Percentiles rank a stretch among this genome's conserved stretches.
phyloP scores from a whole-genome alignment of 139 green algal species.

The Coelastrella sp. region DNA sequence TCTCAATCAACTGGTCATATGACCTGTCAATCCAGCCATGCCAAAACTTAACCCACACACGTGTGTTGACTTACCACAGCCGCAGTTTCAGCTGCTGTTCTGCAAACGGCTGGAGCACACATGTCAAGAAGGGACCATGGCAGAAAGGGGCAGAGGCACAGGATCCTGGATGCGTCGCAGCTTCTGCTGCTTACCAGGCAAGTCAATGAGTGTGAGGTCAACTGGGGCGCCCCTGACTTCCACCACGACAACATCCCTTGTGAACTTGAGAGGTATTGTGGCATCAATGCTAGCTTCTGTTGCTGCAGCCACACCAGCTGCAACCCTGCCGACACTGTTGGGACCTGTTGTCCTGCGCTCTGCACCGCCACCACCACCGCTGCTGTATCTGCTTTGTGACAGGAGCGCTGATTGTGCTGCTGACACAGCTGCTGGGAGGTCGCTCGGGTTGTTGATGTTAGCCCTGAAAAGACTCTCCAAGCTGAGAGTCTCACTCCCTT shows the following conservation, averaged over 20 bases:
- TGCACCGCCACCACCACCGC: background rate
- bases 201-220: constrained; percentile 43
- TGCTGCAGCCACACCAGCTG: constrained; percentile 16
- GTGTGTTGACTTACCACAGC: no score
- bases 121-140: no score
- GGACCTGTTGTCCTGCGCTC: background rate
- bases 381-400: background rate
- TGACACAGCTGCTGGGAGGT: constrained; percentile 25
- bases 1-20: background rate
- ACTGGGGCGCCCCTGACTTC: constrained; percentile 36
- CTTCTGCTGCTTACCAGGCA: constrained; percentile 18
- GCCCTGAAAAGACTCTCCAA: constrained; percentile 15
- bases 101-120: no score
- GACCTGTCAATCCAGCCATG: background rate
- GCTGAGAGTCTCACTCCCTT: background rate
- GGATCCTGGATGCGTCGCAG: background rate
- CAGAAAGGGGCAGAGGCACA: no score
- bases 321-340: constrained; percentile 19
- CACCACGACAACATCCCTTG: constrained; percentile 31
- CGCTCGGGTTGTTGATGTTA: constrained; percentile 23
- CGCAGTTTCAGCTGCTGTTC: no score
- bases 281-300: background rate
- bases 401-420: constrained; percentile 8
- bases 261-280: constrained; percentile 29
- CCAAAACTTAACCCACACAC: no score